phyloP scores from a whole-genome alignment of 345 rosid species.

The Eucalyptus pauciflora region DNA sequence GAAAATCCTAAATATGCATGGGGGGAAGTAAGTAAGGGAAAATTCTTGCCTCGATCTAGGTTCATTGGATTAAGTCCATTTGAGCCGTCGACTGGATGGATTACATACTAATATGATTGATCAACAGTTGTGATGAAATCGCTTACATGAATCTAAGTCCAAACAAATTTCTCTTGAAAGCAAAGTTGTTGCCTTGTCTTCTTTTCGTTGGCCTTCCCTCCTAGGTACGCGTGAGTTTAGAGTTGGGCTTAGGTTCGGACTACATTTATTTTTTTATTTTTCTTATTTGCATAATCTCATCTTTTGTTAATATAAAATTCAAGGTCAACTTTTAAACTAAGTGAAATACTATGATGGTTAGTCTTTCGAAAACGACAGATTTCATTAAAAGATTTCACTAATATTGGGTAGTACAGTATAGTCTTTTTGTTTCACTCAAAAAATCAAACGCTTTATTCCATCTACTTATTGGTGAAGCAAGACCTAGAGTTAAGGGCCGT shows the following conservation, averaged over 20 bases:
- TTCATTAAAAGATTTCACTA: background rate
- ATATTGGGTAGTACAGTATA: background rate
- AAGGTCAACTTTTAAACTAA: background rate
- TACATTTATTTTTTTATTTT: background rate
- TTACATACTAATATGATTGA: background rate
- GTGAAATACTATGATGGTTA: background rate
- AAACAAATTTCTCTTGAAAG: background rate
- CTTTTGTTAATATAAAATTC: background rate
- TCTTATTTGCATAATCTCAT: background rate
- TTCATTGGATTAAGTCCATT: fast-evolving
- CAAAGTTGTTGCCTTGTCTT: background rate
- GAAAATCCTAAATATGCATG: background rate
- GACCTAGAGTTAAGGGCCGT: background rate
- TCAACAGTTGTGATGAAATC: background rate
- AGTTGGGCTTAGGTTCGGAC: background rate
- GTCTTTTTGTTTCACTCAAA: background rate
- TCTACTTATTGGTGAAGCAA: background rate
- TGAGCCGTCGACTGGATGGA: background rate
- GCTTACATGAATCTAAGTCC: background rate
- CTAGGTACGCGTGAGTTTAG: background rate
- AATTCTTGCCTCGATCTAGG: background rate
- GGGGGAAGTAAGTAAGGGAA: background rate
- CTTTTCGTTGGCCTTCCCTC: background rate
- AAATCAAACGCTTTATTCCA: background rate
- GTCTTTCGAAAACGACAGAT: background rate